Evolutionary conservation across 805 yeast genomes (phyloP), one percentile per base, ranked within the genome.

Genomic region (Starmerella davenportii): DNA sequence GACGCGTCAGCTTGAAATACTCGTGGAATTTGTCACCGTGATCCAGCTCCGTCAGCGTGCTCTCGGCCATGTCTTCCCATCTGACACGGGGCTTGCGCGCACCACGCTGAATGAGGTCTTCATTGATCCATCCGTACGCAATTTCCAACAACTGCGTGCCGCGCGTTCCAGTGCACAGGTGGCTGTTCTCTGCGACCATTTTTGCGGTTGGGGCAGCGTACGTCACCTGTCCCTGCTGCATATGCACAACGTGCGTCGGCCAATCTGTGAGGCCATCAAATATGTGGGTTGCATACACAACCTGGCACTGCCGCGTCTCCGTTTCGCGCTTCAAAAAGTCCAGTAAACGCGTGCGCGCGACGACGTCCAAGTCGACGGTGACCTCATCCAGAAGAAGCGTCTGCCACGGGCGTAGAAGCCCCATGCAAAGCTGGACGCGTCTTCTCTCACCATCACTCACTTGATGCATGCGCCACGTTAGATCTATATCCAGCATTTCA

Each of bases 391-490:
- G 63, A n/a, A 90, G 61, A 24, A 90, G 61, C 17, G 84, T 65
- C 43, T 72, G 73, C 93, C 95, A 90, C 4, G 95, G 95, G 50
- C 77, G 75, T 43, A 87, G 60, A 35, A 90, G 64, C 0, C 96
- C 96, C 94, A 90, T 84, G 25, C 76, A 79, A 41, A 90, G 62
- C 54, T 90, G 98, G 1, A 90, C 96, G 43, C 98, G 65, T 48
- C 98, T 67, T 43, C 96, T 69, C 55, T 90, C 95, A 21, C 98
- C 98, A 55, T 90, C 98, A 36, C 93, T 78, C 30, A 87, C 75
- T 36, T 70, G 72, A 47, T 79, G 78, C 95, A 90, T 85, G 47
- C 84, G 72, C 98, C 98, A 90, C 15, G 66, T 64, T 21, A 82
- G 66, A 51, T 87, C 92, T 40, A 90, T 75, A 50, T 87, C 98